Evolutionary conservation across 192 early-diverging fungal species (phyloP).

Genomic region (Entophlyctis luteolus): DNA sequence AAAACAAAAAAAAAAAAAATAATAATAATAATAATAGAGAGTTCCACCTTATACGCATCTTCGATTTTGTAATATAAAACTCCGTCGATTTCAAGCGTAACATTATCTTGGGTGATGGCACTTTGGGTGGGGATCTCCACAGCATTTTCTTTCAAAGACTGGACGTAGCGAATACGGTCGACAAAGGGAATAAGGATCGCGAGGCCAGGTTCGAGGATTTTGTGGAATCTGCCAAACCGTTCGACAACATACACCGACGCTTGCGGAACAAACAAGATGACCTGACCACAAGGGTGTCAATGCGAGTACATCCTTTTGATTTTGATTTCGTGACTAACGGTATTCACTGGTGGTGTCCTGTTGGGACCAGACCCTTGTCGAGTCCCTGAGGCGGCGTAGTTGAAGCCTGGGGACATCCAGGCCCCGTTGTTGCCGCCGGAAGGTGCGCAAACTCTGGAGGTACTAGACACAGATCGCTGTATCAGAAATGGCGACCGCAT

Average conservation of each 20-base stretch:
- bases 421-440: too few relatives aligned
- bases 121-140: conserved; percentile 75
- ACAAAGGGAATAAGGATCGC: conserved; percentile 84
- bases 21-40: not conserved
- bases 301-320: not conserved
- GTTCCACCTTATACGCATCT: conserved; percentile 80
- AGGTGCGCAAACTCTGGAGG: too few relatives aligned
- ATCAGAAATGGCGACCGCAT: too few relatives aligned
- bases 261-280: conserved; percentile 95
- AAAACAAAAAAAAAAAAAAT: not conserved
- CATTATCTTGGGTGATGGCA: conserved; percentile 95
- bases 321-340: not conserved
- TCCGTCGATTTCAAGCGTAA: conserved; percentile 92
- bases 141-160: conserved; percentile 91
- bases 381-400: too few relatives aligned
- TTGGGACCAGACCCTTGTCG: conserved; percentile 2
- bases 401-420: too few relatives aligned
- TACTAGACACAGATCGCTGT: too few relatives aligned
- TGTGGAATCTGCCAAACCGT: conserved; percentile 76
- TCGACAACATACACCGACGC: conserved; percentile 95
- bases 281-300: not conserved
- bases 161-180: conserved; percentile 87
- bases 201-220: conserved; percentile 84
- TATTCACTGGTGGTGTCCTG: conserved; percentile 8
- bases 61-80: conserved; percentile 91